Conservation (phyloP, 345 rosid genomes). For the Acer yangbiense region DNA sequence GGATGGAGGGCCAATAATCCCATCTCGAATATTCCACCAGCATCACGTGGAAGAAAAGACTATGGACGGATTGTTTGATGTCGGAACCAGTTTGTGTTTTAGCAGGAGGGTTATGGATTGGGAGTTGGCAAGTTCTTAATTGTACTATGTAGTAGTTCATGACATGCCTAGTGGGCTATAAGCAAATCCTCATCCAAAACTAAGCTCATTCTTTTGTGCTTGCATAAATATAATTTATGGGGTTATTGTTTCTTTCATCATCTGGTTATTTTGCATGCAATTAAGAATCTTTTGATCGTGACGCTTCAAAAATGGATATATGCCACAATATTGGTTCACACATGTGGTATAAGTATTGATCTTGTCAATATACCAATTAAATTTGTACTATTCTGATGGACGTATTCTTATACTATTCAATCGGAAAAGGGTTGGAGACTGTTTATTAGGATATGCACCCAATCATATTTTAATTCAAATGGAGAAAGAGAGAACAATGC, state of each 20-base stretch:
- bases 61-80: constrained; percentile 77
- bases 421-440: too few relatives aligned
- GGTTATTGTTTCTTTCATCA: constrained; percentile 33
- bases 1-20: constrained; percentile 84
- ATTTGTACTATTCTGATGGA: too few relatives aligned
- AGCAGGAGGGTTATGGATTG: constrained; percentile 39
- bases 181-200: constrained; percentile 39
- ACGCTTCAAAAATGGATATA: background rate
- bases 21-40: constrained; percentile 64
- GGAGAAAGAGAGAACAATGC: too few relatives aligned
- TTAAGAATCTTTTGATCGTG: constrained; percentile 21
- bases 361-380: too few relatives aligned
- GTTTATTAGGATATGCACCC: too few relatives aligned
- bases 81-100: constrained; percentile 35
- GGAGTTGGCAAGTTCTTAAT: constrained; percentile 49
- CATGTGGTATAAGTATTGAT: too few relatives aligned
- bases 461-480: too few relatives aligned
- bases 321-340: too few relatives aligned
- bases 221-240: constrained; percentile 46
- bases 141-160: constrained; percentile 53
- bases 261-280: constrained; percentile 24
- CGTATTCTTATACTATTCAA: too few relatives aligned
- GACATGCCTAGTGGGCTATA: constrained; percentile 54
- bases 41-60: constrained; percentile 90
- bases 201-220: constrained; percentile 50